Percentiles rank a stretch among this genome's conserved stretches.
Evolutionary conservation across 108 stramenopile species (phyloP).

Genomic region (Nannochloropsis gaditana): DNA sequence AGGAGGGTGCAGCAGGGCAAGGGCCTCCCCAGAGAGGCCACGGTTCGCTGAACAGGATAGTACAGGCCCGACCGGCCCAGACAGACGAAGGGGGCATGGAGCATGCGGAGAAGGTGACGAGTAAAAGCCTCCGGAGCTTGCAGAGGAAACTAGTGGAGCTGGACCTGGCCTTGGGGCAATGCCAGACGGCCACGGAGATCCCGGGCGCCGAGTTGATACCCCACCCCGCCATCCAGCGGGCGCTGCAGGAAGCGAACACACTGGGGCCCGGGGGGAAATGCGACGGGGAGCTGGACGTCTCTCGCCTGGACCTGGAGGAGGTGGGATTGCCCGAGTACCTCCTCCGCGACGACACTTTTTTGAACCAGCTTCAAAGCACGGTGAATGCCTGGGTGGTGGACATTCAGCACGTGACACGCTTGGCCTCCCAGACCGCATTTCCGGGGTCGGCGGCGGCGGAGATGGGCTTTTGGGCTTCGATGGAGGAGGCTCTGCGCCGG

Average conservation of each 20-base stretch:
- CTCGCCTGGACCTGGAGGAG: constrained; percentile 35
- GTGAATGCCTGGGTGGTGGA: constrained; percentile 55
- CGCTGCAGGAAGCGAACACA: background rate
- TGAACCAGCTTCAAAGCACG: constrained; percentile 41
- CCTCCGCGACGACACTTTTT: constrained; percentile 38
- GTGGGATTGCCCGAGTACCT: constrained; percentile 30
- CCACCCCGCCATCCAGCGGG: constrained; percentile 32
- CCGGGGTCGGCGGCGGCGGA: constrained; percentile 54
- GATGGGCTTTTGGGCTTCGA: constrained; percentile 50
- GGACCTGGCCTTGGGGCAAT: constrained; percentile 43
- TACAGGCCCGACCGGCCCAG: background rate
- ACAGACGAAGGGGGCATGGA: background rate
- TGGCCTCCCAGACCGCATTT: constrained; percentile 39
- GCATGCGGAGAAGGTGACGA: background rate
- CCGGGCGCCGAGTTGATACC: constrained; percentile 32
- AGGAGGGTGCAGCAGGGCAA: constrained; percentile 33
- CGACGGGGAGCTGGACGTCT: background rate
- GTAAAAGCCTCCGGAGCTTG: background rate
- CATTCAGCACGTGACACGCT: constrained; percentile 49
- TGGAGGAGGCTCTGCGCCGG: constrained; percentile 49
- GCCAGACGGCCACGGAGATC: constrained; percentile 44
- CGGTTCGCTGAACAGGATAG: background rate
- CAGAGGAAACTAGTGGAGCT: constrained; percentile 45
- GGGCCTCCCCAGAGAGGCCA: background rate
- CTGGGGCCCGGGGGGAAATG: constrained; percentile 22